Evolutionary conservation across 768 basidiomycete species (phyloP).

Genomic region (Cystobasidium tubakii): DNA sequence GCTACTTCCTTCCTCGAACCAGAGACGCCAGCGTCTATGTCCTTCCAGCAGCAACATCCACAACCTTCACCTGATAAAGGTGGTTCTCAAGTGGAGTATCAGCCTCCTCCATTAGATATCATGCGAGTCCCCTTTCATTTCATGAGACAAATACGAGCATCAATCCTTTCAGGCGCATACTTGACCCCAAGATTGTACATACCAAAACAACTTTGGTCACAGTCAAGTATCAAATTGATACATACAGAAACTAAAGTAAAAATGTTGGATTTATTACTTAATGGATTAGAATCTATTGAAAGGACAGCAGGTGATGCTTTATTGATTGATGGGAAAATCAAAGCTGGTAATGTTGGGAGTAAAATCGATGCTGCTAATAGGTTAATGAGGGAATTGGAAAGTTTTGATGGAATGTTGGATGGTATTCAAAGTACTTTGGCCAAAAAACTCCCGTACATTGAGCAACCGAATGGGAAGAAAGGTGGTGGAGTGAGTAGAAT

Average conservation of each 20-base stretch:
- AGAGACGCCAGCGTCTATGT: slow-evolving; percentile 16
- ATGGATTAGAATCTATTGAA: slow-evolving; percentile 73
- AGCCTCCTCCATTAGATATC: slow-evolving; percentile 43
- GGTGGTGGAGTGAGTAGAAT: slow-evolving; percentile 48
- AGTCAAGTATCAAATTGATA: slow-evolving; percentile 75
- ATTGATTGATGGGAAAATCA: slow-evolving; percentile 23
- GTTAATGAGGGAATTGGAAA: slow-evolving; percentile 80
- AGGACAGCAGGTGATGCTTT: slow-evolving; percentile 58
- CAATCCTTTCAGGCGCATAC: slow-evolving; percentile 74
- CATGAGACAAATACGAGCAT: slow-evolving; percentile 71
- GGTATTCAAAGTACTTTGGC: slow-evolving; percentile 51
- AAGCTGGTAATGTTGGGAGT: slow-evolving; percentile 11
- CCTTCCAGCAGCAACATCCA: neutral
- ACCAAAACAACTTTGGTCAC: slow-evolving; percentile 76
- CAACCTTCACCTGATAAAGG: neutral
- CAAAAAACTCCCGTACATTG: slow-evolving; percentile 48
- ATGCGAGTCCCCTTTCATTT: slow-evolving; percentile 81
- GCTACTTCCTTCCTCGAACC: slow-evolving; percentile 25
- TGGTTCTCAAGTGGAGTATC: neutral
- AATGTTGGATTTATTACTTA: slow-evolving; percentile 70
- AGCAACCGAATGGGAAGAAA: slow-evolving; percentile 85
- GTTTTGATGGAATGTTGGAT: slow-evolving; percentile 73
- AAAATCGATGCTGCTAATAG: slow-evolving; percentile 55
- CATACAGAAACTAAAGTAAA: slow-evolving; percentile 79
- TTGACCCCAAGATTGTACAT: slow-evolving; percentile 79